A percentile compares a stretch with the other conserved stretches of the same genome.
These are phyloP conservation scores for Nemania serpens DNA, from an alignment of 2,329 filamentous ascomycete species.

Conservation along the genomic window DNA sequence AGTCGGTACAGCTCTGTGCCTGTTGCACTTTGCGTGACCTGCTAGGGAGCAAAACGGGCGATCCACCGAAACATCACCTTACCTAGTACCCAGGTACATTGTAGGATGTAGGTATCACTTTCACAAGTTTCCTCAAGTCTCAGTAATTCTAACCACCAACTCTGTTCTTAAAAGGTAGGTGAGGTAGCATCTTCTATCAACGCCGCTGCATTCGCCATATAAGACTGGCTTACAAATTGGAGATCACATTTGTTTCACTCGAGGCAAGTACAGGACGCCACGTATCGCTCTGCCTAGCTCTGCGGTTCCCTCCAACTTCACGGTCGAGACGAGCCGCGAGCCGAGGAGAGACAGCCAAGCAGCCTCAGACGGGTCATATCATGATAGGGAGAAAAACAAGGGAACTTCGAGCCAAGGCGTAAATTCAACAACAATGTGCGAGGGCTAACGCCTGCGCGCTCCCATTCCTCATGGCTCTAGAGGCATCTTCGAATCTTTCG, in stretches of 20 bases:
- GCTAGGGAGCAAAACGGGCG: too few species aligned
- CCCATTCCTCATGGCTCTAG: too few species aligned
- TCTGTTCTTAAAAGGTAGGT: too few species aligned
- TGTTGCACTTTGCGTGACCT: too few species aligned
- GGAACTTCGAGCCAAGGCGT: conserved; percentile 2
- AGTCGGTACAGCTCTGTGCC: too few species aligned
- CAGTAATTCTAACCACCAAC: background rate
- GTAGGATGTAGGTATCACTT: too few species aligned
- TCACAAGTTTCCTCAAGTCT: background rate
- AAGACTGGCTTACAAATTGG: background rate
- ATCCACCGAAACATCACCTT: conserved; percentile 5
- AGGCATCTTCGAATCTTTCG: too few species aligned
- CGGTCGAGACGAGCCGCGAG: background rate
- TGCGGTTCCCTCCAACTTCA: background rate
- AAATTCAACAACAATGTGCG: background rate
- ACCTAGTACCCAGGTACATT: background rate
- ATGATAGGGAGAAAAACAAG: background rate
- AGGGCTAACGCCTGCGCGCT: too few species aligned
- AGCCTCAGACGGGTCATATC: conserved; percentile 4
- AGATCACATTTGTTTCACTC: conserved; percentile 6
- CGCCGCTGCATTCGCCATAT: too few species aligned
- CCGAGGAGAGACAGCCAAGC: background rate
- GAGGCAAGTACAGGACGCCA: background rate
- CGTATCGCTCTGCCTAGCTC: too few species aligned
- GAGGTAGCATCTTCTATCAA: too few species aligned